A percentile compares a stretch with the other conserved stretches of the same genome.
phyloP scores from a whole-genome alignment of 2,329 filamentous ascomycete species.

The Septoria petroselini region DNA sequence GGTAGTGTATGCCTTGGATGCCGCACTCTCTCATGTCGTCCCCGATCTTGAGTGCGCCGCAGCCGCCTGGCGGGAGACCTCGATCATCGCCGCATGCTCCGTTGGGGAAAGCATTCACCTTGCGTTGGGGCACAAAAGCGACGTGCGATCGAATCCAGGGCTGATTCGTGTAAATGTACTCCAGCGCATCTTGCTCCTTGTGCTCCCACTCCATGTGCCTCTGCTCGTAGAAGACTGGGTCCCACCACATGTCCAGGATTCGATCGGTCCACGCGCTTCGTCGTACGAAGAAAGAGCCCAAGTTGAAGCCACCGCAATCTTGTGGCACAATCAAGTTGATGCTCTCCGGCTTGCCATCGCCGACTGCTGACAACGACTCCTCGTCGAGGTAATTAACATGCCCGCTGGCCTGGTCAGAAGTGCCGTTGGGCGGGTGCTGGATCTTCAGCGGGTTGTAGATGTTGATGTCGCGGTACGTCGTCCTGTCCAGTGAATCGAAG shows the following conservation, averaged over 20 bases:
- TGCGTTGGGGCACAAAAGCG: slow-evolving; percentile 84
- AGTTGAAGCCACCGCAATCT: slow-evolving; percentile 93
- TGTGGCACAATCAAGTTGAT: slow-evolving; percentile 87
- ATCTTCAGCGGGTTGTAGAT: slow-evolving; percentile 94
- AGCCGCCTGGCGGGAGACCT: slow-evolving; percentile 58
- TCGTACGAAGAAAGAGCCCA: slow-evolving; percentile 90
- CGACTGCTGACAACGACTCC: slow-evolving; percentile 66
- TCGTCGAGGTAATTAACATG: slow-evolving; percentile 65
- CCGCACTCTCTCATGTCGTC: slow-evolving; percentile 34
- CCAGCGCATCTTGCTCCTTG: slow-evolving; percentile 94
- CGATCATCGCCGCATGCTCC: slow-evolving; percentile 81
- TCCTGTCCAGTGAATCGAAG: slow-evolving; percentile 71
- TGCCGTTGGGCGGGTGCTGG: slow-evolving; percentile 66
- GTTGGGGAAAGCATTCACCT: slow-evolving; percentile 89
- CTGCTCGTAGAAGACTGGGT: slow-evolving; percentile 94
- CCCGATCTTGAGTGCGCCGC: slow-evolving; percentile 26
- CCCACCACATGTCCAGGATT: slow-evolving; percentile 95
- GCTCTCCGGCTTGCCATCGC: slow-evolving; percentile 73
- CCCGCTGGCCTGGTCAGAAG: slow-evolving; percentile 41
- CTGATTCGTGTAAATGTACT: slow-evolving; percentile 86
- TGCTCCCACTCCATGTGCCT: slow-evolving; percentile 99
- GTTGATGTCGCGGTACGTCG: slow-evolving; percentile 94
- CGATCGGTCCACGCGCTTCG: slow-evolving; percentile 87
- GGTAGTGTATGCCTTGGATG: slow-evolving; percentile 68
- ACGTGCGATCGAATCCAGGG: slow-evolving; percentile 89